Evolutionary conservation across 441 rosid species (phyloP), one percentile per base, ranked within the genome.

Genomic region (Brassica hybrid): DNA sequence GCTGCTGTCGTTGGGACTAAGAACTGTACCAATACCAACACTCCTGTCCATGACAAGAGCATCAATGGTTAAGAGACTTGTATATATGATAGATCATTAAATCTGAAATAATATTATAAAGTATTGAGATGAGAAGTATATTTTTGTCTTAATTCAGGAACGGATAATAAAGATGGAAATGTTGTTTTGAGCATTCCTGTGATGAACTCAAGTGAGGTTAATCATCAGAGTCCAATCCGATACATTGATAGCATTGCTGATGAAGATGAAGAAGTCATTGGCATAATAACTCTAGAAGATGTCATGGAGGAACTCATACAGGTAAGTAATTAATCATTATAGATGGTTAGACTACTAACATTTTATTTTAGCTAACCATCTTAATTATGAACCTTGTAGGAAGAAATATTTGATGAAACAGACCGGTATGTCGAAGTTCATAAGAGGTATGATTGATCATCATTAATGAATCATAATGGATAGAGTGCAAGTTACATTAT

Each of bases 201-300:
- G 16, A 25, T 71, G 27, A 78, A 80, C 56, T 69, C 82, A 25
- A 48, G 41, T 11, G 79, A 69, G 48, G 69, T 16, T 32, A 80
- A 67, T 45, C 27, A 3, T 9, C 82, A 62, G 67, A 85, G 77
- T 78, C 84, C 68, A 69, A 6, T 57, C 64, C 68, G 6, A 77
- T 38, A 65, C 16, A 21, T 69, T 38, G 86, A 87, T 52, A 77
- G 79, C 19, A 77, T 73, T 59, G 58, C 78, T 17, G 73, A 23
- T 71, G 80, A 34, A 34, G 38, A 34, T 7, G 38, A 87, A 60
- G 91, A 89, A 77, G 86, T 88, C 30, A 19, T 88, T 12, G 98
- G 97, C 36, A 85, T 94, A 68, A 94, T 94, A 71, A 92, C 98
- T 10, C 68, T 92, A 38, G 97, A 94, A 84, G 98, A 94, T 86